phyloP scores from a whole-genome alignment of 2,329 filamentous ascomycete species.

The Pestalotiopsis sp. region DNA sequence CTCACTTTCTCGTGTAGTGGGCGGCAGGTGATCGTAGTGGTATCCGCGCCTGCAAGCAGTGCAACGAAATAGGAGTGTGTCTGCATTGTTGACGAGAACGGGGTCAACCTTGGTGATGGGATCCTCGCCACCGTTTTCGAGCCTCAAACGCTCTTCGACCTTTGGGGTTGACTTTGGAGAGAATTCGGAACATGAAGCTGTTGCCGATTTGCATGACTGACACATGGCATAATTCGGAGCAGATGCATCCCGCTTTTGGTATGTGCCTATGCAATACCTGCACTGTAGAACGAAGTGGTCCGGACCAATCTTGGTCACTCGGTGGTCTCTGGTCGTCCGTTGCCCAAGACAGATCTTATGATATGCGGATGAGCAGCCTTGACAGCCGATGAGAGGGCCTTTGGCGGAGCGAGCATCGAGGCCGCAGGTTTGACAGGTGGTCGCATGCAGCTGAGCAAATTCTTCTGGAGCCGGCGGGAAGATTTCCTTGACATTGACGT shows the following conservation, averaged over 20 bases:
- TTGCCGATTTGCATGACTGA: constrained; percentile 66
- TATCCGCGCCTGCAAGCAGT: constrained; percentile 73
- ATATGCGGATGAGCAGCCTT: constrained; percentile 84
- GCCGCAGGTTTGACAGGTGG: constrained; percentile 72
- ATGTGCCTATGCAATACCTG: constrained; percentile 74
- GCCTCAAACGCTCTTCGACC: constrained; percentile 81
- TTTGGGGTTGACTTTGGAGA: constrained; percentile 70
- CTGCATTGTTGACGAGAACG: constrained; percentile 70
- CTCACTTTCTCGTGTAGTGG: constrained; percentile 35
- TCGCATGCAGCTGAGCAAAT: constrained; percentile 72
- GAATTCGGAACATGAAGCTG: constrained; percentile 74
- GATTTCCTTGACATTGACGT: constrained; percentile 69
- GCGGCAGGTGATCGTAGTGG: constrained; percentile 82
- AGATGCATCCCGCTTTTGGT: constrained; percentile 66
- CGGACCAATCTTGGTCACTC: constrained; percentile 81
- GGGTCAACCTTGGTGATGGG: constrained; percentile 67
- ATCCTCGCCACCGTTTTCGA: constrained; percentile 78
- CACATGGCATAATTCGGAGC: constrained; percentile 75
- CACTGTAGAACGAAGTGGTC: constrained; percentile 88
- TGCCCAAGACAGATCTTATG: constrained; percentile 82
- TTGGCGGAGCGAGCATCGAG: constrained; percentile 55
- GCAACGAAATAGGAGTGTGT: constrained; percentile 84
- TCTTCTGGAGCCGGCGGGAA: constrained; percentile 65
- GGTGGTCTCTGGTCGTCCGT: constrained; percentile 75
- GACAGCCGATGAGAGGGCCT: constrained; percentile 80